A percentile compares a stretch with the other conserved stretches of the same genome.
These are phyloP conservation scores for Tilletia indica DNA, from an alignment of 1,284 basidiomycete species.

Conservation along the genomic window DNA sequence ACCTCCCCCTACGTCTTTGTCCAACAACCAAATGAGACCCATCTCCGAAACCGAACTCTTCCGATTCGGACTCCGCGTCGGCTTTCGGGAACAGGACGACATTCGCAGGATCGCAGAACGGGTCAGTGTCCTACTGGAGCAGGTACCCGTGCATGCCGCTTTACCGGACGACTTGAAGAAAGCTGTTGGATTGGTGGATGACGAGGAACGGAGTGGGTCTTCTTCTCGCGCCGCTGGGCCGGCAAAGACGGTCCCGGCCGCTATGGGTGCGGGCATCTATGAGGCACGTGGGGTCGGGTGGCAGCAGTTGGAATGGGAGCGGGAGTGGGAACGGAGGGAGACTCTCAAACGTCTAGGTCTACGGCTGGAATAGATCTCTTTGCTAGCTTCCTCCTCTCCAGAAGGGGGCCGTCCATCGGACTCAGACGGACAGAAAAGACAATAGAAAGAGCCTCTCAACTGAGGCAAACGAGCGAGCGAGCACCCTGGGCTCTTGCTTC, in stretches of 20 bases:
- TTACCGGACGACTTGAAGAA: slow-evolving; percentile 1
- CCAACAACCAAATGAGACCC: not conserved
- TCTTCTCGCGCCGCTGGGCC: not conserved
- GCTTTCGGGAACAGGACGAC: slow-evolving; percentile 39
- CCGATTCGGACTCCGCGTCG: slow-evolving; percentile 47
- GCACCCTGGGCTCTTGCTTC: no score
- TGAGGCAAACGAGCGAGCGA: no score
- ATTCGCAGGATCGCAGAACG: slow-evolving; percentile 47
- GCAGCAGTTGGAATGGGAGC: slow-evolving; percentile 18
- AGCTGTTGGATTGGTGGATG: not conserved
- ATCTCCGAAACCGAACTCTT: slow-evolving; percentile 53
- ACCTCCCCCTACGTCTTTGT: not conserved
- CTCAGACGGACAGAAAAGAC: no score
- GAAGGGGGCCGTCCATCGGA: no score
- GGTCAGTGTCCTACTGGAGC: slow-evolving; percentile 31
- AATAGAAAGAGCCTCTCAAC: no score
- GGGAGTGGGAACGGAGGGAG: slow-evolving; percentile 18
- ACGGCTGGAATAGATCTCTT: slow-evolving; percentile 3
- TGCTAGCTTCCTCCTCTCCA: no score
- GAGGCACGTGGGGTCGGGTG: slow-evolving; percentile 18
- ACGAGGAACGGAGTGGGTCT: not conserved
- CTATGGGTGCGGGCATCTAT: slow-evolving; percentile 10
- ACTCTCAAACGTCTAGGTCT: slow-evolving; percentile 12
- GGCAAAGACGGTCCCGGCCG: not conserved
- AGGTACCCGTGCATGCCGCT: slow-evolving; percentile 4